Conservation (phyloP, 2,329 filamentous ascomycete genomes). For the Scedosporium boydii region DNA sequence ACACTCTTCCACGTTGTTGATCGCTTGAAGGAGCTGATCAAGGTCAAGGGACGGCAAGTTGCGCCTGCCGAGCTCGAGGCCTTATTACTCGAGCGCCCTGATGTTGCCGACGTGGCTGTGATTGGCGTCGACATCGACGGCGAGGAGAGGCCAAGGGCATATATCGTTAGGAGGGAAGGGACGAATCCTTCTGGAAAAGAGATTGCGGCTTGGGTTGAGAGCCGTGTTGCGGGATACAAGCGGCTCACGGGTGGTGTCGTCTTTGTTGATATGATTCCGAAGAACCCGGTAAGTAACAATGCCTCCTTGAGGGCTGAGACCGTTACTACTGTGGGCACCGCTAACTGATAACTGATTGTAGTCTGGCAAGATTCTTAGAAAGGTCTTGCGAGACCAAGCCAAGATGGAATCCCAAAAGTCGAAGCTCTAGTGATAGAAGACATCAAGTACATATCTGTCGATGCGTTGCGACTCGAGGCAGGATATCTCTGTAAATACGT, state of each 20-base stretch:
- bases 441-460: not conserved
- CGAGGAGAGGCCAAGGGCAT: conserved; percentile 54
- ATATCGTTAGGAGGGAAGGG: conserved; percentile 51
- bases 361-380: conserved; percentile 60
- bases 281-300: conserved; percentile 35
- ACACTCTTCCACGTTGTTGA: conserved; percentile 57
- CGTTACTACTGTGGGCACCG: not conserved
- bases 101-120: conserved; percentile 54
- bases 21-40: conserved; percentile 57
- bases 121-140: conserved; percentile 47
- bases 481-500: too few species aligned
- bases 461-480: too few species aligned
- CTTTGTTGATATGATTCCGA: conserved; percentile 57
- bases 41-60: conserved; percentile 51
- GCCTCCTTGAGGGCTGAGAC: not conserved
- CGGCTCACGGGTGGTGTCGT: conserved; percentile 59
- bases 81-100: conserved; percentile 25
- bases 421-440: not conserved
- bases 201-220: conserved; percentile 54
- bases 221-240: conserved; percentile 56
- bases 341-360: conserved; percentile 13
- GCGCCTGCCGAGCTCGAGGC: conserved; percentile 42
- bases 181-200: conserved; percentile 47
- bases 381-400: conserved; percentile 47
- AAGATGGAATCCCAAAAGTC: not conserved